Evolutionary conservation across 2,329 filamentous ascomycete species (phyloP).

Genomic region (Drechslerella coelobrocha): DNA sequence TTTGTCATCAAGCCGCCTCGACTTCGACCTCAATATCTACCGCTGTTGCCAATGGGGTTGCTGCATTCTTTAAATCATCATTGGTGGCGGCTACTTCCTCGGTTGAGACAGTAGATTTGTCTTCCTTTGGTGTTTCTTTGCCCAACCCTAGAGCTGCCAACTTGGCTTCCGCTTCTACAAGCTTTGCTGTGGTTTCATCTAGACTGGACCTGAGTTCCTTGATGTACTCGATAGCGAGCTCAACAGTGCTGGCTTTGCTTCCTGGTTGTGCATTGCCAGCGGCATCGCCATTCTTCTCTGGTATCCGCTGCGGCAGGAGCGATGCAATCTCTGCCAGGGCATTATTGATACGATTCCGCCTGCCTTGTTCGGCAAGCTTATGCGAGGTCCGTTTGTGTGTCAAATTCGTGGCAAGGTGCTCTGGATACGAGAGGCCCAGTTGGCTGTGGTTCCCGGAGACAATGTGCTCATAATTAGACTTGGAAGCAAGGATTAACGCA

Average conservation of each 20-base stretch:
- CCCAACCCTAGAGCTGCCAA: constrained; percentile 37
- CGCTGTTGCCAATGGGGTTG: neutral
- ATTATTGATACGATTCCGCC: constrained; percentile 92
- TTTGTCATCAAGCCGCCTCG: neutral
- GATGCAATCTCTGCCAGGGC: constrained; percentile 90
- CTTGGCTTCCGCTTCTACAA: constrained; percentile 67
- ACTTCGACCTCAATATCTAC: neutral
- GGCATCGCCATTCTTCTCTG: constrained; percentile 19
- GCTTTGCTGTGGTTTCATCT: constrained; percentile 68
- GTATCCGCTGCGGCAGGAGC: constrained; percentile 71
- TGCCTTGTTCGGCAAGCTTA: constrained; percentile 96
- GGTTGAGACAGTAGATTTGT: constrained; percentile 26
- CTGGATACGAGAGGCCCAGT: constrained; percentile 81
- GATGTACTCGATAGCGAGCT: constrained; percentile 95
- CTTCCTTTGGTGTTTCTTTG: constrained; percentile 23
- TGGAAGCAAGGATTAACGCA: constrained; percentile 82
- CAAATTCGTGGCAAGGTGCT: constrained; percentile 87
- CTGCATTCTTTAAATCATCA: constrained; percentile 13
- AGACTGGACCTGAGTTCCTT: constrained; percentile 79
- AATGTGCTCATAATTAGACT: constrained; percentile 98
- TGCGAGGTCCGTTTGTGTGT: constrained; percentile 97
- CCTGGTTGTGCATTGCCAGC: constrained; percentile 34
- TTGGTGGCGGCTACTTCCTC: constrained; percentile 1
- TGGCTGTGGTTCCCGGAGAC: constrained; percentile 90
- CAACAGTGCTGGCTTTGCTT: constrained; percentile 96